Evolutionary conservation across 2,329 filamentous ascomycete genomes (phyloP), one percentile per base, ranked within the genome.

Genomic region (Diaporthe australafricana): DNA sequence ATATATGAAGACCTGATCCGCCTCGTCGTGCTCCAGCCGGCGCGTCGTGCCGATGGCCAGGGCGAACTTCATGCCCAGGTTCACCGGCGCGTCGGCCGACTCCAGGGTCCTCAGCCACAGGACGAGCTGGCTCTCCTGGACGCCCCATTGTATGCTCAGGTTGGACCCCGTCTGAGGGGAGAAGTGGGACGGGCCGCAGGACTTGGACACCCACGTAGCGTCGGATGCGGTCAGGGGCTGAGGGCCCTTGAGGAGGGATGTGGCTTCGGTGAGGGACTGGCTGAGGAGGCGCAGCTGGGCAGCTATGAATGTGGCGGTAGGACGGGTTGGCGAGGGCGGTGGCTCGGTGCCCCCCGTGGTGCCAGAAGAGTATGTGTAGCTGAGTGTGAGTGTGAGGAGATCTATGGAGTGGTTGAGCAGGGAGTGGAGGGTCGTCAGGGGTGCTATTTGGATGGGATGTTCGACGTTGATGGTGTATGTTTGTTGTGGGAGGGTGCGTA

Each of bases 361-460:
- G 82, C 62, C 88, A 86, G 76, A 89, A 20, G 91, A 90, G 45
- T 92, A 93, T 85, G 91, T 92, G 67, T 69, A 60, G 30, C 53
- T 50, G 35, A 92, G 88, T 55, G 92, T 94, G 20, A 97, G 88
- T 77, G 92, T 90, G 63, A 98, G 91, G 57, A 97, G 90, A 80
- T 97, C 94, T 74, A 98, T 89, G 71, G 94, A 92, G 77, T 94
- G 90, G 73, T 93, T 96, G 76, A 98, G 91, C 50, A 95, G 86
- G n/a, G 90, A 90, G 74, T 94, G 90, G 16, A 96, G 89, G 14
- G 88, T 84, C 25, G 91, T 90, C 66, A 98, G 88, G 72, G 95
- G 91, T 20, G 89, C 86, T 65, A 98, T 87, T 75, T 87, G 85
- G 76, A 91, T 85, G 22, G 85, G 84, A 70, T 86, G 82, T 53